Evolutionary conservation across 495 filamentous ascomycete species (phyloP).

Genomic region (Amphirosellinia nigrospora): DNA sequence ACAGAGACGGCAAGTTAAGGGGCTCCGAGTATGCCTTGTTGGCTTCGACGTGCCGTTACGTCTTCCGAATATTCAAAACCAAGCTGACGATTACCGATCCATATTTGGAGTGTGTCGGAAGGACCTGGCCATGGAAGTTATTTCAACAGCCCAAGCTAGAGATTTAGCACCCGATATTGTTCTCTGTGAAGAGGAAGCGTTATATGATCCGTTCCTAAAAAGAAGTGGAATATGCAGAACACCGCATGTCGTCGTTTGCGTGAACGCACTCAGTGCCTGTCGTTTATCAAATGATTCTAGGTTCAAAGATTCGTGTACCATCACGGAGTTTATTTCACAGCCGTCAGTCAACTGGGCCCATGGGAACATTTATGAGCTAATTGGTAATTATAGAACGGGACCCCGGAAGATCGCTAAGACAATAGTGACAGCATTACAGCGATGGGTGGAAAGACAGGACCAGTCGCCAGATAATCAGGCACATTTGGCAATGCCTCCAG

Average conservation of each 20-base stretch:
- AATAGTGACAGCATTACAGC: conserved; percentile 45
- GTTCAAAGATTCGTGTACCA: conserved; percentile 28
- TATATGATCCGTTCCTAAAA: conserved; percentile 10
- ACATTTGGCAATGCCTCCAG: neutral
- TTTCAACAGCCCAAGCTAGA: conserved; percentile 18
- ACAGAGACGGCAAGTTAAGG: conserved; percentile 45
- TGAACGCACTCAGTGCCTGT: conserved; percentile 38
- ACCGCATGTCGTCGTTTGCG: conserved; percentile 30
- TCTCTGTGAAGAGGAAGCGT: conserved; percentile 23
- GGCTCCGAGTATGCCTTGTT: conserved; percentile 37
- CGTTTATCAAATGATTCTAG: conserved; percentile 28
- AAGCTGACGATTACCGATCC: conserved; percentile 29
- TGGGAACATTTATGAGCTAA: neutral
- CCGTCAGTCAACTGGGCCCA: conserved; percentile 35
- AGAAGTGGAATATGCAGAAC: conserved; percentile 3
- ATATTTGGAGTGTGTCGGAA: conserved; percentile 38
- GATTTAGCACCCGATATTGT: conserved; percentile 28
- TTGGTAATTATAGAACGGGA: conserved; percentile 44
- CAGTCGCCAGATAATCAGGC: neutral
- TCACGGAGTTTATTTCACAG: conserved; percentile 39
- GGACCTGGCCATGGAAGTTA: conserved; percentile 36
- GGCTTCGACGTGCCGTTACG: conserved; percentile 39
- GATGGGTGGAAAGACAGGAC: conserved; percentile 27
- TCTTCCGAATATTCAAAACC: conserved; percentile 35
- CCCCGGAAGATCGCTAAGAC: conserved; percentile 70